Percentiles rank a stretch among this genome's conserved stretches.
Conservation (phyloP, 2,329 filamentous ascomycete genomes). For the Sclerotinia borealis region DNA sequence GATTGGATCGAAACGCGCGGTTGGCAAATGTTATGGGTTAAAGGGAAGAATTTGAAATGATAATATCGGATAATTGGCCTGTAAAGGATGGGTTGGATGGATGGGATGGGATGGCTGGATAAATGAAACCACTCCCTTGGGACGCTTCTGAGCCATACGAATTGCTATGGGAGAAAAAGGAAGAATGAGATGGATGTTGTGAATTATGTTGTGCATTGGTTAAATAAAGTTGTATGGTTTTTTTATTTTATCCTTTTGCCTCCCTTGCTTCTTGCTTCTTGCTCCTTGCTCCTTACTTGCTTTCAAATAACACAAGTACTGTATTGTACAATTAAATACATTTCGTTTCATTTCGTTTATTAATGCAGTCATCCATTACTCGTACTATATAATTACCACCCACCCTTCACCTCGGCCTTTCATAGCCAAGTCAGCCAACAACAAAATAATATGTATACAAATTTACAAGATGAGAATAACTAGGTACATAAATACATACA, state of each 20-base stretch:
- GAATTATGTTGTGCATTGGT: slow-evolving; percentile 5
- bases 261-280: not conserved
- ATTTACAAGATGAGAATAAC: no score
- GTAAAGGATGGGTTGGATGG: not conserved
- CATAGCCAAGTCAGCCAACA: no score
- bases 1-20: slow-evolving; percentile 10
- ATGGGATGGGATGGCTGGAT: not conserved
- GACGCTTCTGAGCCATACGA: not conserved
- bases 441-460: not conserved
- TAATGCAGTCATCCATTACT: not conserved
- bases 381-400: not conserved
- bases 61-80: not conserved
- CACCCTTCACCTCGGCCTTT: not conserved
- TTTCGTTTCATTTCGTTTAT: not conserved
- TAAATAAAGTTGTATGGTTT: not conserved
- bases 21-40: not conserved
- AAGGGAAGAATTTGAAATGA: not conserved
- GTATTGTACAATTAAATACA: not conserved
- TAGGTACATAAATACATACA: no score
- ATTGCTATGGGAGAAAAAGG: not conserved
- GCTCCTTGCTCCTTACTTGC: no score
- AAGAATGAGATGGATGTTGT: not conserved
- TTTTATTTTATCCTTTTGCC: not conserved
- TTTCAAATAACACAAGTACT: no score
- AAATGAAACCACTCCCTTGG: slow-evolving; percentile 10